A percentile compares a stretch with the other conserved stretches of the same genome.
These are phyloP conservation scores for Ascocoryne sarcoides DNA, from an alignment of 2,329 filamentous ascomycete genomes.

Conservation along the genomic window DNA sequence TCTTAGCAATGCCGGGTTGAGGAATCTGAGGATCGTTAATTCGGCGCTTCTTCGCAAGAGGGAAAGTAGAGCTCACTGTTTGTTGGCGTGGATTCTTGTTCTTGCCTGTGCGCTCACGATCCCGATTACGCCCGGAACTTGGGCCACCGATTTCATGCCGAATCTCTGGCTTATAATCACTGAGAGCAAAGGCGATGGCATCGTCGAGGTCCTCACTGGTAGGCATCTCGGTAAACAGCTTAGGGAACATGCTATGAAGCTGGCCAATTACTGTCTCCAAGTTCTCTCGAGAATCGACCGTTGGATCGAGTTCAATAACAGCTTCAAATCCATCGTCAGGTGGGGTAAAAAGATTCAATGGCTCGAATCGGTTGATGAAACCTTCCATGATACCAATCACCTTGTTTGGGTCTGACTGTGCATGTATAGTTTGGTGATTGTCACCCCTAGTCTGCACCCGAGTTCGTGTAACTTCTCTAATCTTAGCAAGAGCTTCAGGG, in stretches of 20 bases:
- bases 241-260: slow-evolving; percentile 70
- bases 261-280: slow-evolving; percentile 68
- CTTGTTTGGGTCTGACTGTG: slow-evolving; percentile 62
- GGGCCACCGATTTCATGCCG: slow-evolving; percentile 64
- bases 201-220: slow-evolving; percentile 65
- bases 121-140: no score
- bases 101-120: no score
- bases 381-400: slow-evolving; percentile 90
- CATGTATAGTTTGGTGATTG: slow-evolving; percentile 96
- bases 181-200: slow-evolving; percentile 67
- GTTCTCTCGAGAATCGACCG: slow-evolving; percentile 70
- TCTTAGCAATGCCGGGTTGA: slow-evolving; percentile 31
- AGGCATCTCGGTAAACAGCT: slow-evolving; percentile 63
- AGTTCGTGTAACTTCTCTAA: slow-evolving; percentile 65
- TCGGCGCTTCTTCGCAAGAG: neutral
- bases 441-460: slow-evolving; percentile 81
- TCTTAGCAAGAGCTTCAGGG: slow-evolving; percentile 53
- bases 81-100: slow-evolving; percentile 26
- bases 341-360: slow-evolving; percentile 52
- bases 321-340: slow-evolving; percentile 79
- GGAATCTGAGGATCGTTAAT: no score
- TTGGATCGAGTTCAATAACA: slow-evolving; percentile 76
- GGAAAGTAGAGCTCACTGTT: neutral
- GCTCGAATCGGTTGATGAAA: slow-evolving; percentile 80
- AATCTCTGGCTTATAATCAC: slow-evolving; percentile 67